Evolutionary conservation across 805 yeast genomes (phyloP).

Genomic region (Kazachstania psychrophila): DNA sequence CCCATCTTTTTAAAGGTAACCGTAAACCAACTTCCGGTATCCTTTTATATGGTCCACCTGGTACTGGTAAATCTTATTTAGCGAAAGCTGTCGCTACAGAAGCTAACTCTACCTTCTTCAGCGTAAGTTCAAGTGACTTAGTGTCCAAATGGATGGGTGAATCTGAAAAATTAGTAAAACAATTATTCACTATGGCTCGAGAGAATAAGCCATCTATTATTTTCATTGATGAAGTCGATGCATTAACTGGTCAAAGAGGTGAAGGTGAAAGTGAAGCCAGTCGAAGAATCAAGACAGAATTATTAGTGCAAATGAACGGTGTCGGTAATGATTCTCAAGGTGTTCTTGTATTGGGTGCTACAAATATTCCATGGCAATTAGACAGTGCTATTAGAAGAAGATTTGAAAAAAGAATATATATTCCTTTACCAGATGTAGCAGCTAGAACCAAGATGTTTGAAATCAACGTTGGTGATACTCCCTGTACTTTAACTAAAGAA

Average conservation of each 20-base stretch:
- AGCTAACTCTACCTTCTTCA: conserved; percentile 92
- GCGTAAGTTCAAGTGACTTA: conserved; percentile 90
- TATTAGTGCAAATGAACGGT: conserved; percentile 97
- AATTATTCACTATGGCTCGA: conserved; percentile 89
- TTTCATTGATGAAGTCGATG: conserved; percentile 96
- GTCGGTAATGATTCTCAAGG: conserved; percentile 93
- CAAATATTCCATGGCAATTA: conserved; percentile 97
- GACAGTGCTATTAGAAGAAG: conserved; percentile 97
- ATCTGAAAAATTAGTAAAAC: conserved; percentile 90
- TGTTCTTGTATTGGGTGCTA: conserved; percentile 91
- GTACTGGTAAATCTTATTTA: conserved; percentile 93
- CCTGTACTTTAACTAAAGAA: conserved; percentile 62
- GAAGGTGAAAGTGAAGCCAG: conserved; percentile 97
- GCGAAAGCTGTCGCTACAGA: conserved; percentile 99
- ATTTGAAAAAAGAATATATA: conserved; percentile 90
- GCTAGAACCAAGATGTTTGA: conserved; percentile 92
- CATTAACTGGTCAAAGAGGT: conserved; percentile 95
- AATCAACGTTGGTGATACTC: conserved; percentile 82
- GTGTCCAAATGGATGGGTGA: conserved; percentile 99
- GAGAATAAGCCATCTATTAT: conserved; percentile 93
- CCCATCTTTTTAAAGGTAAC: conserved; percentile 90
- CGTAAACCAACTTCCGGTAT: conserved; percentile 91
- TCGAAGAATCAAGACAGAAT: conserved; percentile 90
- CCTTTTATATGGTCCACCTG: conserved; percentile 85
- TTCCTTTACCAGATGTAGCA: conserved; percentile 87